These are phyloP conservation scores for Suillus spraguei DNA, from an alignment of 768 basidiomycete species.

Conservation along the genomic window DNA sequence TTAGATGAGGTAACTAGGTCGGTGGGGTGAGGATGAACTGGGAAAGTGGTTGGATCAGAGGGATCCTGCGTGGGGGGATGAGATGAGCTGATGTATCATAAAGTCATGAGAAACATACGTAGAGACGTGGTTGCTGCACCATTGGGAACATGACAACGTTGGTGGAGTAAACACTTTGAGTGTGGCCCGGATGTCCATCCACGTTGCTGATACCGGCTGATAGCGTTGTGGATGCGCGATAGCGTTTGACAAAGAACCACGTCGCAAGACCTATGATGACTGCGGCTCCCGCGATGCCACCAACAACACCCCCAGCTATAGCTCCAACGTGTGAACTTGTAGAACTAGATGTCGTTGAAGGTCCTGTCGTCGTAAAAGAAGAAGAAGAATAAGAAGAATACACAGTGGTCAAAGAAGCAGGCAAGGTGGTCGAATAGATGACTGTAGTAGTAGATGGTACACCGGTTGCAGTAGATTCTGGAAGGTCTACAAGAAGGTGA, in stretches of 20 bases:
- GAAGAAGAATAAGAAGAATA: constrained; percentile 16
- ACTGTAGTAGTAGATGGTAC: constrained; percentile 28
- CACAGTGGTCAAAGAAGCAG: constrained; percentile 19
- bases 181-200: not conserved
- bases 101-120: constrained; percentile 25
- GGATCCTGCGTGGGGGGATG: constrained; percentile 30
- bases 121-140: constrained; percentile 26
- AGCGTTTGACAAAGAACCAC: constrained; percentile 41
- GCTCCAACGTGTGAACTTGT: constrained; percentile 45
- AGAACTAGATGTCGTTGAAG: constrained; percentile 11
- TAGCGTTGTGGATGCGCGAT: constrained; percentile 25
- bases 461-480: constrained; percentile 44
- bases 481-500: constrained; percentile 34
- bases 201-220: constrained; percentile 17
- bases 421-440: constrained; percentile 13
- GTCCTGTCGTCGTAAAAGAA: constrained; percentile 13
- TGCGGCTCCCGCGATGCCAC: constrained; percentile 52
- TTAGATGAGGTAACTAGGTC: constrained; percentile 10
- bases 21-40: constrained; percentile 21
- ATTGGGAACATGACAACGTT: constrained; percentile 19
- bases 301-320: constrained; percentile 66
- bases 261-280: constrained; percentile 40
- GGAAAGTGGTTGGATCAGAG: constrained; percentile 29
- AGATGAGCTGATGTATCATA: constrained; percentile 7
- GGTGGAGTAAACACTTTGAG: constrained; percentile 13